Conservation (phyloP, 2,329 filamentous ascomycete species). For the Leptodontidium sp. region DNA sequence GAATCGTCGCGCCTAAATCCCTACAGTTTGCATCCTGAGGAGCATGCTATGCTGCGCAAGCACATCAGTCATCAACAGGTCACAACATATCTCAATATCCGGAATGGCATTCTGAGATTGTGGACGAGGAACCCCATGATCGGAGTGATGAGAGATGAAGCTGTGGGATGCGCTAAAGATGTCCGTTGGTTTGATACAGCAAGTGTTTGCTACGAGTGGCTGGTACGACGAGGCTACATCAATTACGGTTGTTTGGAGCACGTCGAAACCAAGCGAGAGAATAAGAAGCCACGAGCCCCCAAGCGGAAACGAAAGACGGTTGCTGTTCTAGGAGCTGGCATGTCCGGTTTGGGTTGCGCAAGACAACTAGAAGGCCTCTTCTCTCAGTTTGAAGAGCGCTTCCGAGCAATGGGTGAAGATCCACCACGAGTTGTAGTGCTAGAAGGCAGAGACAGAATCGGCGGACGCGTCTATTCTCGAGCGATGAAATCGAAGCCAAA, state of each 20-base stretch:
- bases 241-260: constrained; percentile 92
- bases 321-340: constrained; percentile 90
- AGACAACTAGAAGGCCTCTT: constrained; percentile 90
- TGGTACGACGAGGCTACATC: constrained; percentile 90
- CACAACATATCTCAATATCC: constrained; percentile 93
- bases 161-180: constrained; percentile 89
- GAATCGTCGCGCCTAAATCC: constrained; percentile 90
- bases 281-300: constrained; percentile 48
- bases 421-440: constrained; percentile 80
- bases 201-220: constrained; percentile 90
- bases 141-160: constrained; percentile 82
- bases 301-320: constrained; percentile 73
- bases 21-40: constrained; percentile 84
- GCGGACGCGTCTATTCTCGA: constrained; percentile 91
- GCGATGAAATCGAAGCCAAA: constrained; percentile 67
- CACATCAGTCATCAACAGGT: constrained; percentile 89
- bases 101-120: constrained; percentile 89
- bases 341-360: constrained; percentile 91
- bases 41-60: constrained; percentile 81
- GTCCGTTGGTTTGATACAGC: constrained; percentile 89
- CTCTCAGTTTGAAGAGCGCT: constrained; percentile 76
- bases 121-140: constrained; percentile 90
- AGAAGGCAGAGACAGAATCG: constrained; percentile 86
- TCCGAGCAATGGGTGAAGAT: constrained; percentile 70
- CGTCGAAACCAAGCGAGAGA: constrained; percentile 48